Conservation (phyloP, 192 early-diverging fungal genomes). For the Coemansia guatemalensis region DNA sequence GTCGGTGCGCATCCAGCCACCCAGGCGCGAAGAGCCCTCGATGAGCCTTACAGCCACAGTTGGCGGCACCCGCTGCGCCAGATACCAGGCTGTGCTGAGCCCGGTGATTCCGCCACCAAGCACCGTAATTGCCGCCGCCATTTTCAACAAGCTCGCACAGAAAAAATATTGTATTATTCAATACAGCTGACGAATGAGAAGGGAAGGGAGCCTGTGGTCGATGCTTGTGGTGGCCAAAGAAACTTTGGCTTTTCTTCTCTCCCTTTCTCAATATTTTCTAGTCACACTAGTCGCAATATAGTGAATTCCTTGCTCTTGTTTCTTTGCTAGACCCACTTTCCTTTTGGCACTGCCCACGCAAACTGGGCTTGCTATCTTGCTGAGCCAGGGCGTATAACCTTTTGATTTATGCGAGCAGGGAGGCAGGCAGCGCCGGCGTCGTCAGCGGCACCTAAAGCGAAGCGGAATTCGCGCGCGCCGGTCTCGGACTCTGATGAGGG, state of each 20-base stretch:
- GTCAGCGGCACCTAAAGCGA: background rate
- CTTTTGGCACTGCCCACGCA: background rate
- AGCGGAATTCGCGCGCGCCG: background rate
- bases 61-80: slow-evolving; percentile 55
- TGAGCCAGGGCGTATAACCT: background rate
- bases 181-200: background rate
- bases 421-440: slow-evolving; percentile 23
- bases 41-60: slow-evolving; percentile 66
- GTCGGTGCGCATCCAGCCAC: slow-evolving; percentile 87
- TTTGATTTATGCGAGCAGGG: slow-evolving; percentile 24
- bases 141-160: slow-evolving; percentile 1
- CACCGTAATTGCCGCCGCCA: slow-evolving; percentile 61
- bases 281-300: too few relatives aligned
- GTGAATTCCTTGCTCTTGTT: background rate
- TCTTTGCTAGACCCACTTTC: background rate
- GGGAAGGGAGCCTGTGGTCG: background rate
- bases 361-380: background rate
- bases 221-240: background rate
- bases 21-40: slow-evolving; percentile 66
- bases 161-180: background rate
- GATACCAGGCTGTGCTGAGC: slow-evolving; percentile 79
- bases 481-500: background rate
- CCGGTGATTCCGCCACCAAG: slow-evolving; percentile 93
- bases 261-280: background rate
- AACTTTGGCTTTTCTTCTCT: background rate